Conservation (phyloP, 1,284 basidiomycete genomes). For the Ganoderma sinense region DNA sequence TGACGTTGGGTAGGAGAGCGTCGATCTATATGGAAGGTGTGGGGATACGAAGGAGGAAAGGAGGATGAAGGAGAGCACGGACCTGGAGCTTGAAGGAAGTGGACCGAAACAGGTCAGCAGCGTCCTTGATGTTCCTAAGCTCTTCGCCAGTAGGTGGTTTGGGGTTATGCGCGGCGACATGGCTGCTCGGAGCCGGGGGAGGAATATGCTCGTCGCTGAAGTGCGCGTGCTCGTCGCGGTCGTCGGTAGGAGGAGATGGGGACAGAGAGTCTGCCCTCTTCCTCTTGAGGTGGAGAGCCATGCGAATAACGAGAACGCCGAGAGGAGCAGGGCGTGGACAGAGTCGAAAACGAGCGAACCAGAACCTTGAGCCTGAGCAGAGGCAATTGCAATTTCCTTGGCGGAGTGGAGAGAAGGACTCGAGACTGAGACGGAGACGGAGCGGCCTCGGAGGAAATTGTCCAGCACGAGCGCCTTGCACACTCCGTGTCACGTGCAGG, state of each 20-base stretch:
- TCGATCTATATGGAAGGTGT: conserved; percentile 66
- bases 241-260: background rate
- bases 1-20: conserved; percentile 78
- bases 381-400: too few species aligned
- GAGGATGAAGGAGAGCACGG: conserved; percentile 23
- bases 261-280: background rate
- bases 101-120: conserved; percentile 82
- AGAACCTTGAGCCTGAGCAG: background rate
- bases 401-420: too few species aligned
- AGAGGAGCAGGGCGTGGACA: background rate
- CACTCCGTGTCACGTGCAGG: background rate
- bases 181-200: background rate
- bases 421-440: too few species aligned
- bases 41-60: background rate
- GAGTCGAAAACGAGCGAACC: background rate
- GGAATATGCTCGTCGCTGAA: background rate
- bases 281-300: background rate
- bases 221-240: background rate
- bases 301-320: background rate
- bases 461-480: too few species aligned
- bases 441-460: too few species aligned
- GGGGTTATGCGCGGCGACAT: conserved; percentile 37
- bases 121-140: conserved; percentile 78
- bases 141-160: conserved; percentile 76
- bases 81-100: conserved; percentile 89